Conservation (phyloP, 768 basidiomycete species). For the Pleurotus platypus region DNA sequence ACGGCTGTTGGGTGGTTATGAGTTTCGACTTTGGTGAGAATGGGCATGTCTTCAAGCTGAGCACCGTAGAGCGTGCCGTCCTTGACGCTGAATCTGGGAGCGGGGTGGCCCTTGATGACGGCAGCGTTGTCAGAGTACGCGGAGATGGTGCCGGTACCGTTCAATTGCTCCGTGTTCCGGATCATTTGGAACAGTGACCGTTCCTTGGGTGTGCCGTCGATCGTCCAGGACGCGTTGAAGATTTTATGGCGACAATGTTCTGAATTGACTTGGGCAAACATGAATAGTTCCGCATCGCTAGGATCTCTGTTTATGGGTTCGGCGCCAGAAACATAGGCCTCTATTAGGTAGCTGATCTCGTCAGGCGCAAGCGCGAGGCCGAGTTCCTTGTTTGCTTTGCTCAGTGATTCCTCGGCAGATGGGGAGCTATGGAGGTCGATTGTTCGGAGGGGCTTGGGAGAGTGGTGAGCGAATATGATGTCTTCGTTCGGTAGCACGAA, state of each 20-base stretch:
- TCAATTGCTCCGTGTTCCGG: constrained; percentile 85
- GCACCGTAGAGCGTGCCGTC: constrained; percentile 45
- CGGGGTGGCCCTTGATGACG: constrained; percentile 75
- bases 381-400: constrained; percentile 73
- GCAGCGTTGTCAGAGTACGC: constrained; percentile 99
- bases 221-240: constrained; percentile 96
- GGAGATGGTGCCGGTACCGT: constrained; percentile 78
- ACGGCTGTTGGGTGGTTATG: constrained; percentile 99
- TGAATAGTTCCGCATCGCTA: constrained; percentile 97
- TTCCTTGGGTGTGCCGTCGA: constrained; percentile 65
- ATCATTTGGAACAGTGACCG: constrained; percentile 95
- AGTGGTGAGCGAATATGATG: constrained; percentile 54
- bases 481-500: constrained; percentile 54
- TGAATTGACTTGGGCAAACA: constrained; percentile 99
- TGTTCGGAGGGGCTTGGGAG: constrained; percentile 64
- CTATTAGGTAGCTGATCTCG: constrained; percentile 90
- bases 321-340: constrained; percentile 77
- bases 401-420: constrained; percentile 58
- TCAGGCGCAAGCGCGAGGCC: constrained; percentile 88
- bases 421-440: constrained; percentile 51
- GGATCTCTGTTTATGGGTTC: constrained; percentile 76
- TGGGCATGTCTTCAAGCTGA: constrained; percentile 69
- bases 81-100: constrained; percentile 70
- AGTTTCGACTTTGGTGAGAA: constrained; percentile 97
- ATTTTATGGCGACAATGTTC: constrained; percentile 99